These are phyloP conservation scores for Colletotrichum shisoi DNA, from an alignment of 2,329 filamentous ascomycete species.

Conservation along the genomic window DNA sequence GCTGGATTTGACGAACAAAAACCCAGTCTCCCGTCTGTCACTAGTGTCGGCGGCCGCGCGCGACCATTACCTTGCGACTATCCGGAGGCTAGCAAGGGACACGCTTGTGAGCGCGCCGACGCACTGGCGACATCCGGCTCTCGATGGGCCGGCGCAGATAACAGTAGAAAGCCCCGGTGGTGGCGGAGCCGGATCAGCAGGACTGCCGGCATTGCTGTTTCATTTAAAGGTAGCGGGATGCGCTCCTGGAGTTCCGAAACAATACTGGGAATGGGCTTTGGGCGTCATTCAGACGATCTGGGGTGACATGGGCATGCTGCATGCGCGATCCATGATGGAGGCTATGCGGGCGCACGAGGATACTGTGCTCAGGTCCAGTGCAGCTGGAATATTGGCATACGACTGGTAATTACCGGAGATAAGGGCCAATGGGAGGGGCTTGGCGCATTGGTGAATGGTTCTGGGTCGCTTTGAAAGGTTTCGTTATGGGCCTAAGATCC, in stretches of 20 bases:
- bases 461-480: not conserved
- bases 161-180: slow-evolving; percentile 50
- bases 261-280: slow-evolving; percentile 57
- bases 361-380: slow-evolving; percentile 32
- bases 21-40: slow-evolving; percentile 50
- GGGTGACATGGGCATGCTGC: slow-evolving; percentile 61
- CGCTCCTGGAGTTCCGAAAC: slow-evolving; percentile 54
- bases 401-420: slow-evolving; percentile 23
- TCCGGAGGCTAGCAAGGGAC: slow-evolving; percentile 54
- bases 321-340: slow-evolving; percentile 56
- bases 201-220: slow-evolving; percentile 58
- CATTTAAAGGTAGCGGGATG: slow-evolving; percentile 59
- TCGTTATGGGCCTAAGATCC: not conserved
- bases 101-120: slow-evolving; percentile 57
- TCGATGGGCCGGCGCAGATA: slow-evolving; percentile 50
- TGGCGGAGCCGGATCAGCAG: slow-evolving; percentile 57
- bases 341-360: slow-evolving; percentile 48
- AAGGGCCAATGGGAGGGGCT: not conserved
- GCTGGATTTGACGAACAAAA: slow-evolving; percentile 50
- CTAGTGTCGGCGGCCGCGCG: slow-evolving; percentile 47
- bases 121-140: slow-evolving; percentile 61
- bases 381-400: slow-evolving; percentile 36
- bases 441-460: slow-evolving; percentile 10
- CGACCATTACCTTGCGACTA: slow-evolving; percentile 47
- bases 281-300: slow-evolving; percentile 58